These are phyloP conservation scores for Boechera retrofracta DNA, from an alignment of 345 rosid genomes.

Conservation along the genomic window DNA sequence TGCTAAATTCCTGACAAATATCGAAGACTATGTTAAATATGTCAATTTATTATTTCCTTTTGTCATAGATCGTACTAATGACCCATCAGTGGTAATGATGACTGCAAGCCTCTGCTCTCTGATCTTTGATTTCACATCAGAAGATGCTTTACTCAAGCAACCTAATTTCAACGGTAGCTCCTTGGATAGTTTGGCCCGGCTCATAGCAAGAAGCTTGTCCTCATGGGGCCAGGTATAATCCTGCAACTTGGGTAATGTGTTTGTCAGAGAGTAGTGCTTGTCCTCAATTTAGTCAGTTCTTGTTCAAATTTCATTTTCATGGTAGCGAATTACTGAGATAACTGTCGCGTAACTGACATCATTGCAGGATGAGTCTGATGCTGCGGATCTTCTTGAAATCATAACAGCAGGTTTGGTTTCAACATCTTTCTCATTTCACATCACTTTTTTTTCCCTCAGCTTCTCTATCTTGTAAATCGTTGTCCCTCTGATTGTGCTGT, in stretches of 20 bases:
- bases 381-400: constrained; percentile 72
- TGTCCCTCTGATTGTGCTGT: neutral
- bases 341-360: neutral
- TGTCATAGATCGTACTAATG: constrained; percentile 56
- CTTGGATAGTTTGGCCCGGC: constrained; percentile 49
- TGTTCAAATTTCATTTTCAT: neutral
- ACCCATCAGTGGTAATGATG: constrained; percentile 66
- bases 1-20: neutral
- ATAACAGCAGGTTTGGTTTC: constrained; percentile 59
- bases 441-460: neutral
- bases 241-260: neutral
- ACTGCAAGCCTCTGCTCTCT: constrained; percentile 79
- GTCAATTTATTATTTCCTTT: neutral
- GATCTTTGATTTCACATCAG: constrained; percentile 72
- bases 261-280: neutral
- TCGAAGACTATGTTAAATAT: neutral
- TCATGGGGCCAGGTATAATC: constrained; percentile 55
- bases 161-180: constrained; percentile 50
- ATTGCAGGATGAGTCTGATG: constrained; percentile 52
- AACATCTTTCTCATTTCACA: neutral
- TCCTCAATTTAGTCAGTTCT: neutral
- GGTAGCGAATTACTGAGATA: constrained; percentile 4
- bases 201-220: constrained; percentile 66
- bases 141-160: constrained; percentile 67
- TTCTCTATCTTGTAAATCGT: neutral